Percentiles rank a stretch among this genome's conserved stretches.
These are phyloP conservation scores for Rhodotorula glutinis DNA, from an alignment of 1,284 basidiomycete genomes.

Conservation along the genomic window DNA sequence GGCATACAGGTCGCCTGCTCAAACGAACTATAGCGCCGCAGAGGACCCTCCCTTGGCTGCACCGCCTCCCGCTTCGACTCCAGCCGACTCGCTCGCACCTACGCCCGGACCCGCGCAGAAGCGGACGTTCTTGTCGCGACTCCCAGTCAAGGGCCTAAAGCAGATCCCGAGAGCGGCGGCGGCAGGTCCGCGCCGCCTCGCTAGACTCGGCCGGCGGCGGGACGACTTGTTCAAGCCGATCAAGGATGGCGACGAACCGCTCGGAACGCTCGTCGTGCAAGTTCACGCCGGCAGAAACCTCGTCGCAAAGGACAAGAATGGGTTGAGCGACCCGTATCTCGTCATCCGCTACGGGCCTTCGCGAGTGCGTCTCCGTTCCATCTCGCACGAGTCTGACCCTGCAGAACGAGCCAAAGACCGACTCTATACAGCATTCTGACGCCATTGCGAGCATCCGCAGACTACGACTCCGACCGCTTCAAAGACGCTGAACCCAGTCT, in stretches of 20 bases:
- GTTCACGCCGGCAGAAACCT: conserved; percentile 52
- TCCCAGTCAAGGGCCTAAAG: conserved; percentile 14
- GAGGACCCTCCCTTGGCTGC: background rate
- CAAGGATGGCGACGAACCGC: conserved; percentile 44
- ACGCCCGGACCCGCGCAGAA: background rate
- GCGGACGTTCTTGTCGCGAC: conserved; percentile 1
- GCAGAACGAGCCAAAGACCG: background rate
- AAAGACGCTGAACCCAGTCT: conserved; percentile 72
- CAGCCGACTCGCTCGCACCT: background rate
- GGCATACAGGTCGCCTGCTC: background rate
- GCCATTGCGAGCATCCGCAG: conserved; percentile 57
- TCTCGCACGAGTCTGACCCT: background rate
- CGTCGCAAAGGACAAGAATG: conserved; percentile 54
- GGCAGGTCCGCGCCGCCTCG: conserved; percentile 6
- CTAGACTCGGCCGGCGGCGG: conserved; percentile 10
- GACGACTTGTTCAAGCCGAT: conserved; percentile 23
- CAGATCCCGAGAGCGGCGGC: conserved; percentile 15
- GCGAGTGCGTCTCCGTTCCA: background rate
- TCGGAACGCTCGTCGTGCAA: conserved; percentile 49
- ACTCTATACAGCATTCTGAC: background rate
- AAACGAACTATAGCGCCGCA: background rate
- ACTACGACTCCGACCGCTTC: conserved; percentile 76
- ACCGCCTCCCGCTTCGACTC: background rate
- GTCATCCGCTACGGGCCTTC: conserved; percentile 40
- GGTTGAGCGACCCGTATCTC: conserved; percentile 48